phyloP scores from a whole-genome alignment of 257 asterid genomes.

The Solanum tacnaense region DNA sequence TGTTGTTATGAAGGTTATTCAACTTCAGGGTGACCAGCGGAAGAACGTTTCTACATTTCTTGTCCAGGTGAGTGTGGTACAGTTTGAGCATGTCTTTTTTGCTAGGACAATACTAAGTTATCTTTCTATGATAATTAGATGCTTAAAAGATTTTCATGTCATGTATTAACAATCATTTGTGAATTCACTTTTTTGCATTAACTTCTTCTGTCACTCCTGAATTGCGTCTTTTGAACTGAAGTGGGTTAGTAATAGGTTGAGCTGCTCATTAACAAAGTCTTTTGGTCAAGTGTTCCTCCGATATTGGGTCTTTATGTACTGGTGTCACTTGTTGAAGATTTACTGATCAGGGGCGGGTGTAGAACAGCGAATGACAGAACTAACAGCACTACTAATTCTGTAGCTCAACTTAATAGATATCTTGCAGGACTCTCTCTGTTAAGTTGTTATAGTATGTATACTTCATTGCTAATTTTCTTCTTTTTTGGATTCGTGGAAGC shows the following conservation, averaged over 20 bases:
- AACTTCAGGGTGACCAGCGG: slow-evolving; percentile 84
- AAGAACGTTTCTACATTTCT: slow-evolving; percentile 75
- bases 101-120: not conserved
- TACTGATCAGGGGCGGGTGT: not conserved
- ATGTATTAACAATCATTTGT: not conserved
- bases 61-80: slow-evolving; percentile 30
- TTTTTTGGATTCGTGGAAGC: not conserved
- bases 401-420: not conserved
- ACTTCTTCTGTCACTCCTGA: not conserved
- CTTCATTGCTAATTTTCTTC: not conserved
- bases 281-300: not conserved
- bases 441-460: not conserved
- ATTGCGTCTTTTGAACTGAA: not conserved
- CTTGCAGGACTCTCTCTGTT: not conserved
- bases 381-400: not conserved
- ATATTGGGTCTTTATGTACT: not conserved
- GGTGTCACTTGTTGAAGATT: not conserved
- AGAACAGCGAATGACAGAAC: not conserved
- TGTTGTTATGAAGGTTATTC: slow-evolving; percentile 45
- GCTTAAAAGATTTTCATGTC: not conserved
- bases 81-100: not conserved
- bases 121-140: not conserved
- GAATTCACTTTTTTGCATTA: not conserved
- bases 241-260: not conserved
- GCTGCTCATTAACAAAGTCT: not conserved